Evolutionary conservation across 345 rosid species (phyloP).

Genomic region (Murraya koenigii): DNA sequence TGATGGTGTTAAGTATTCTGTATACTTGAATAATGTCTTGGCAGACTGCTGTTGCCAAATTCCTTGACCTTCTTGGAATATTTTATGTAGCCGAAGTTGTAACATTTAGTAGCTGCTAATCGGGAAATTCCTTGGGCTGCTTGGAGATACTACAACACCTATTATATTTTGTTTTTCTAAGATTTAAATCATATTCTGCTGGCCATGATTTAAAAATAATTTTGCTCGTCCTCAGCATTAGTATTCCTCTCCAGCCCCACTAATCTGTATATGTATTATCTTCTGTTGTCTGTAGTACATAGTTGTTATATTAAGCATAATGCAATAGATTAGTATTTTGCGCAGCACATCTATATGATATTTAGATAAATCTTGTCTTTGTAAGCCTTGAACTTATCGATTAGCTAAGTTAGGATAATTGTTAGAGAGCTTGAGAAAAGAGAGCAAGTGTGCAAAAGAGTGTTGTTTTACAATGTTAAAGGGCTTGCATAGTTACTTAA

Average conservation of each 20-base stretch:
- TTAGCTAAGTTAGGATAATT: no score
- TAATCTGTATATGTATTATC: no score
- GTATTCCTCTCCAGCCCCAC: neutral
- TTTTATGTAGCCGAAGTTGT: neutral
- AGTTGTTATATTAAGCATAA: no score
- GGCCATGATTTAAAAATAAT: neutral
- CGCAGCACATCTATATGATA: no score
- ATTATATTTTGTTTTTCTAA: neutral
- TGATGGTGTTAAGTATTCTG: neutral
- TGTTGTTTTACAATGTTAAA: no score
- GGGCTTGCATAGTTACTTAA: no score
- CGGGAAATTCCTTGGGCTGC: neutral
- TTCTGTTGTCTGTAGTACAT: no score
- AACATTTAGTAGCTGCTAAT: neutral
- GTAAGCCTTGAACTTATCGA: no score
- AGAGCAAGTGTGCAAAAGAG: no score
- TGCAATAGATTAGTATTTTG: no score
- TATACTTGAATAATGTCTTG: neutral
- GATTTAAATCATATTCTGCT: neutral
- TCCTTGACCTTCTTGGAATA: neutral
- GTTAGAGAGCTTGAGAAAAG: no score
- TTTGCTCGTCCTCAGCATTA: neutral
- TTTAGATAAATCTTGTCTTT: no score
- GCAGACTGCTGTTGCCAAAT: neutral
- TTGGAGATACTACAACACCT: neutral